These are phyloP conservation scores for Chaetomium globosum DNA, from an alignment of 2,329 filamentous ascomycete species.

Conservation along the genomic window DNA sequence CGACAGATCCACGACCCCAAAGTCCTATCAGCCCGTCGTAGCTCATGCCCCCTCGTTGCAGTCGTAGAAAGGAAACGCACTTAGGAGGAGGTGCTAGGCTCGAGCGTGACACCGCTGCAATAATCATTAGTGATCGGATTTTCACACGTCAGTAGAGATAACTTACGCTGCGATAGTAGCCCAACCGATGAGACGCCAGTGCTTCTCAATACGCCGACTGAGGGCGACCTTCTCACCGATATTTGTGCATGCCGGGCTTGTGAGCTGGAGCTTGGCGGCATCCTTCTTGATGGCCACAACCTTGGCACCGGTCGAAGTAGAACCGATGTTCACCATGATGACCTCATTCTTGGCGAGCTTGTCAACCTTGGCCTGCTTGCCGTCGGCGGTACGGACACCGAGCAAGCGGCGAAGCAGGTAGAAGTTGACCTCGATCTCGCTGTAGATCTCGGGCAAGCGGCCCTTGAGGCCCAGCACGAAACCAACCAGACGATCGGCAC, in stretches of 20 bases:
- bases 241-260: slow-evolving; percentile 92
- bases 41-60: slow-evolving; percentile 27
- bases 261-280: slow-evolving; percentile 91
- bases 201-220: slow-evolving; percentile 96
- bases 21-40: slow-evolving; percentile 1
- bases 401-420: slow-evolving; percentile 92
- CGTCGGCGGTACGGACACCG: slow-evolving; percentile 95
- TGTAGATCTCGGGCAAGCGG: slow-evolving; percentile 93
- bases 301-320: slow-evolving; percentile 95
- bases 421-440: slow-evolving; percentile 98
- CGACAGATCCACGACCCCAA: slow-evolving; percentile 1
- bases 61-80: slow-evolving; percentile 22
- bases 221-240: slow-evolving; percentile 98
- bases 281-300: slow-evolving; percentile 96
- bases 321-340: slow-evolving; percentile 99
- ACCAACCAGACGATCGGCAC: slow-evolving; percentile 97
- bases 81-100: slow-evolving; percentile 55
- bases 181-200: slow-evolving; percentile 95
- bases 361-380: slow-evolving; percentile 98
- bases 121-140: slow-evolving; percentile 33
- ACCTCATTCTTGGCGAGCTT: slow-evolving; percentile 99
- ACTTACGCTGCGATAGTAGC: slow-evolving; percentile 74
- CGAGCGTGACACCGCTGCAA: slow-evolving; percentile 57
- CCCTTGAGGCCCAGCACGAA: slow-evolving; percentile 96
- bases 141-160: background rate